phyloP scores from a whole-genome alignment of 2,329 filamentous ascomycete genomes.

The Aplosporella prunicola region DNA sequence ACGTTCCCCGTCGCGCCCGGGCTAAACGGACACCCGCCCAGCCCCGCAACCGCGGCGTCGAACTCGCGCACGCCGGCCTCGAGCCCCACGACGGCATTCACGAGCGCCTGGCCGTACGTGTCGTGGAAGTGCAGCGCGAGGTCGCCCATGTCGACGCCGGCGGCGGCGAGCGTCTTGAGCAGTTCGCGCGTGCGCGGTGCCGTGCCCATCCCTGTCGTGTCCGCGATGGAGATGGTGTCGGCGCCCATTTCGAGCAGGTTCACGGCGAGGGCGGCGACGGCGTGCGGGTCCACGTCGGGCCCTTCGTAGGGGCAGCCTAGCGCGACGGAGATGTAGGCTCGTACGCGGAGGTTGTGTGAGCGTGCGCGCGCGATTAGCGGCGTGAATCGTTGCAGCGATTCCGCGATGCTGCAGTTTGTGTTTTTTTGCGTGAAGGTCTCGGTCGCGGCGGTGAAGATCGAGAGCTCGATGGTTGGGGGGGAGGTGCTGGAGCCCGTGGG shows the following conservation, averaged over 20 bases:
- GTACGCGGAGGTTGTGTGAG: constrained; percentile 54
- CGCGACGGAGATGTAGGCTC: constrained; percentile 66
- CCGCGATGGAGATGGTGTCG: constrained; percentile 81
- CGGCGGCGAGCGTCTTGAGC: constrained; percentile 54
- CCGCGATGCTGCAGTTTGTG: constrained; percentile 69
- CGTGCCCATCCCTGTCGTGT: constrained; percentile 86
- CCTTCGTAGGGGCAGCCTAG: constrained; percentile 70
- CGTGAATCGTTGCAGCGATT: constrained; percentile 60
- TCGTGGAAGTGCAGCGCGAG: constrained; percentile 83
- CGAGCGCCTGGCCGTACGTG: constrained; percentile 77
- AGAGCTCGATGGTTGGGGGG: constrained; percentile 52
- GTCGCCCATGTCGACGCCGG: constrained; percentile 59
- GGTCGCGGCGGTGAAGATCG: constrained; percentile 73
- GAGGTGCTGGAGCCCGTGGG: constrained; percentile 24
- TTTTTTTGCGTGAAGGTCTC: constrained; percentile 74
- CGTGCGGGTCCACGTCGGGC: constrained; percentile 41
- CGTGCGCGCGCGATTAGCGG: constrained; percentile 63
- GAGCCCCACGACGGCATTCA: constrained; percentile 68
- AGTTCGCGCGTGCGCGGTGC: constrained; percentile 58
- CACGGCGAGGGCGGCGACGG: constrained; percentile 54
- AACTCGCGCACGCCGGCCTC: constrained; percentile 71
- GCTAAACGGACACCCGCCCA: constrained; percentile 78
- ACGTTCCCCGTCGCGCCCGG: constrained; percentile 82
- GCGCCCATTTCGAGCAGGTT: constrained; percentile 72
- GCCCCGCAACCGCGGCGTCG: constrained; percentile 67